Conservation (phyloP, 78 protist species). For the Dictyostelium discoideum region dicty_2.7 NC_007088.5:4995501-4996000, state of each 20-base stretch:
- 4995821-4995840: not conserved
- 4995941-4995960: not conserved
- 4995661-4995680: too few species aligned
- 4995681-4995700: not conserved
- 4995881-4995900: not conserved
- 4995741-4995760: not conserved
- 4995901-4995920: not conserved
- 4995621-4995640: too few species aligned
- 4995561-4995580: too few species aligned
- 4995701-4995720: not conserved
- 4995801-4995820: not conserved
- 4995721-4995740: not conserved
- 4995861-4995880: not conserved
- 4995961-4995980: not conserved
- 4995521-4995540: too few species aligned
- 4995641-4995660: too few species aligned
- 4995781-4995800: not conserved
- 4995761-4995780: not conserved
- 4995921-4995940: not conserved
- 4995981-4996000: not conserved
- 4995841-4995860: not conserved
- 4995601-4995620: too few species aligned
- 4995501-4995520: too few species aligned
- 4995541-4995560: too few species aligned
- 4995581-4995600: too few species aligned